Base-by-base conservation (phyloP, 495 filamentous ascomycete species). In the Penicillium psychrofluorescens region DNA sequence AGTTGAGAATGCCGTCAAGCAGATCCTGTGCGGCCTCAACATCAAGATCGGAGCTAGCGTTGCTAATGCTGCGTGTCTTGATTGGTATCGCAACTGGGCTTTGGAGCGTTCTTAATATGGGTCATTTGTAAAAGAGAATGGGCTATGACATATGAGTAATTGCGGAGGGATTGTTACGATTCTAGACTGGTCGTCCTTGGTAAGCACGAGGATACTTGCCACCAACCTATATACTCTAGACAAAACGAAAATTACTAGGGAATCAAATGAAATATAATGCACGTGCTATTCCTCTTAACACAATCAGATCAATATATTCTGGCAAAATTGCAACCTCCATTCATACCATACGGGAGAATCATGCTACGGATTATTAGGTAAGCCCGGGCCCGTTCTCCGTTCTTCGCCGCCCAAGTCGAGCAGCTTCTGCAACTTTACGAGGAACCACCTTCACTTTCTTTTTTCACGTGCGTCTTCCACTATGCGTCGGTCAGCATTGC, bases 1-100 rank as follows among this genome's bases (percentile, higher is more conserved):
- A 69, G 87, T 95, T 33, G 90, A 95, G 58, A 86, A 90, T 30
- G 85, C 88, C 2, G 89, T 95, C 22, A 95, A 95, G 68, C 88
- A 94, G 70, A 95, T 95, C 34, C 60, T 95, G n/a, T 90, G 84
- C 30, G 90, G 90, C 7, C 74, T 86, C 55, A 80, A 86, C 41
- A 83, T 94, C 43, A 90, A 86, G 67, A 89, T 87, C 9, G 84
- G 83, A 29, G 86, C 90, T 0, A 90, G 85, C 48, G 89, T 95
- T 34, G 86, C 85, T 3, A 95, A 95, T 61, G 78, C 82, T 1
- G 81, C 78, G 49, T 90, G 87, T 55, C 69, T 95, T 51, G 85
- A 84, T 36, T 95, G 86, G 85, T 95, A 91, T 63, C 75, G 78
- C 43, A 62, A 70, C 42, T 95, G 90, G 90, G 77, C 79, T 27